Evolutionary conservation across 805 yeast genomes (phyloP), one percentile per base, ranked within the genome.

Genomic region (Metahyphopichia silvanorum): DNA sequence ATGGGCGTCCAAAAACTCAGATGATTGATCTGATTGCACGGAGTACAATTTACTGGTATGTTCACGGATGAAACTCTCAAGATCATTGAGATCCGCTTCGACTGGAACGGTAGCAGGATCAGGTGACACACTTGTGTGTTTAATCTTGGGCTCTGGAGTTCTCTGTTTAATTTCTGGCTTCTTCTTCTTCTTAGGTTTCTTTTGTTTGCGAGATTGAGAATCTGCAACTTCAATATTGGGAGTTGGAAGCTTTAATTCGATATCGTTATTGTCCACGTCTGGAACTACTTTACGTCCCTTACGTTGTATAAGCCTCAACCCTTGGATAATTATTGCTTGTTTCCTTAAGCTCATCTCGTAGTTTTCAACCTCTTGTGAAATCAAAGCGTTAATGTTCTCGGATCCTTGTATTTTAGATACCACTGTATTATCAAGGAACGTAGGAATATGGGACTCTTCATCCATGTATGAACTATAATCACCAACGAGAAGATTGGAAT

Each of bases 61-160:
- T 22, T 46, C 55, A 6, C 53, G 38, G 19, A 66, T 66, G 30
- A 54, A 49, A 22, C 53, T 53, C 42, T 63, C 65, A 27, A 66
- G 64, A 21, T 63, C 70, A 22, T 55, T 61, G n/a, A 63, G 44
- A 11, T 9, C 18, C 21, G 19, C 25, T 21, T 11, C 39, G 34
- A 29, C 23, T 21, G 12, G 8, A 32, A 20, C 11, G 16, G 9
- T 17, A 16, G 8, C 10, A n/a, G 17, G 15, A 16, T 6, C 9
- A n/a, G n/a, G n/a, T n/a, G n/a, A n/a, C n/a, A n/a, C n/a, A n/a
- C n/a, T n/a, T n/a, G n/a, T n/a, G n/a, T n/a, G n/a, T 23, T 9
- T 4, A 12, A 11, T 12, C 2, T 12, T 23, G 25, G 11, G 15
- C 4, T 23, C n/a, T n/a, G n/a, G n/a, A n/a, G 11, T 25, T 19